Evolutionary conservation across 306 rosid genomes (phyloP).

Genomic region (Neltuma alba): DNA sequence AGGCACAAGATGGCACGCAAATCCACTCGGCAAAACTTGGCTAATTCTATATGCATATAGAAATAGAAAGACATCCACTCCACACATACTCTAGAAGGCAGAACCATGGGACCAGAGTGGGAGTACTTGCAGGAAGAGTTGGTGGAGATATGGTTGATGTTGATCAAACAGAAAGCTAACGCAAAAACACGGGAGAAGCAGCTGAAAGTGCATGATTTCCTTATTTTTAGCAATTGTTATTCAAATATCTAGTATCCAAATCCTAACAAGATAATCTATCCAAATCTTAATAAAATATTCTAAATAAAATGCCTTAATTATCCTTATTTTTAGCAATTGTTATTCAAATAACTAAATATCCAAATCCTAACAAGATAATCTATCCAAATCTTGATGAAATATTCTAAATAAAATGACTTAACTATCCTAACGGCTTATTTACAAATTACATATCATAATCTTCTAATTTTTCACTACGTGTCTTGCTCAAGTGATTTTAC

Average conservation of each 20-base stretch:
- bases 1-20: neutral
- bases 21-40: neutral
- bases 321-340: too few species aligned
- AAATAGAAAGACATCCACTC: neutral
- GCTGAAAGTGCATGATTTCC: neutral
- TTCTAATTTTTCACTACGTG: neutral
- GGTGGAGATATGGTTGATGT: neutral
- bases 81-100: neutral
- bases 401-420: too few species aligned
- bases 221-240: neutral
- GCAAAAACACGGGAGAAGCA: neutral
- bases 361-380: too few species aligned
- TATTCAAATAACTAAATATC: too few species aligned
- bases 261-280: too few species aligned
- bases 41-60: neutral
- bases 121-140: neutral
- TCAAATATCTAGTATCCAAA: too few species aligned
- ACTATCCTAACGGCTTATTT: too few species aligned
- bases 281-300: too few species aligned
- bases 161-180: neutral
- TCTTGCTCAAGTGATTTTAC: constrained; percentile 9
- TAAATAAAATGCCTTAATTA: too few species aligned
- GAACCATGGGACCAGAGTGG: neutral
- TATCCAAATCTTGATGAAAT: too few species aligned
- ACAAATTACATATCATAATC: too few species aligned